A percentile compares a stretch with the other conserved stretches of the same genome.
These are phyloP conservation scores for Trichomonascaceae sp. DNA, from an alignment of 1,139 yeast species.

Conservation along the genomic window DNA sequence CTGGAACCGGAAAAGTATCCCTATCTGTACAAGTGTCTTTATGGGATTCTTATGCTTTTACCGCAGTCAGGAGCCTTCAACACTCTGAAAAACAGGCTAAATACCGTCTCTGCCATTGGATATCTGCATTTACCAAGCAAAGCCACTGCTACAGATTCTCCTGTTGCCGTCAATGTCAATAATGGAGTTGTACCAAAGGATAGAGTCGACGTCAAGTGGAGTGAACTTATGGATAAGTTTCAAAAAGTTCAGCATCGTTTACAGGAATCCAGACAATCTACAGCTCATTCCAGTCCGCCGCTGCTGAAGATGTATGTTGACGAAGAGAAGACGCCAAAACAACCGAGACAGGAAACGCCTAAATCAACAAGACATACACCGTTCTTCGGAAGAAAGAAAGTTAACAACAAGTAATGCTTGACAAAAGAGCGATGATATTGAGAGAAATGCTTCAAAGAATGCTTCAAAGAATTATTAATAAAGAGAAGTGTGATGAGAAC, in stretches of 20 bases:
- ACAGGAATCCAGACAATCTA: constrained; percentile 32
- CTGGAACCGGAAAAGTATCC: constrained; percentile 84
- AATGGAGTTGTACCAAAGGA: constrained; percentile 6
- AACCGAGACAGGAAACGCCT: neutral
- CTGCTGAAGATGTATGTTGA: neutral
- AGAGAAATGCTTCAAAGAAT: neutral
- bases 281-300: neutral
- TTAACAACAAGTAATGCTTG: neutral
- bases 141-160: constrained; percentile 8
- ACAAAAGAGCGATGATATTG: neutral
- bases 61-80: constrained; percentile 95
- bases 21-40: constrained; percentile 75
- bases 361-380: neutral
- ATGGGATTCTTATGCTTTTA: constrained; percentile 86
- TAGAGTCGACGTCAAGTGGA: constrained; percentile 34
- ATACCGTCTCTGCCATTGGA: constrained; percentile 44
- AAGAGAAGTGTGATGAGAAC: no score
- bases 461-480: no score
- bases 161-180: constrained; percentile 5
- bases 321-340: neutral
- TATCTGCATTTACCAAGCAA: constrained; percentile 28
- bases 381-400: neutral
- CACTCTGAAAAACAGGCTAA: constrained; percentile 69
- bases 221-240: constrained; percentile 59
- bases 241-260: constrained; percentile 54